Conservation (phyloP, 208 protist genomes). For the Tritrichomonas musculus region DNA sequence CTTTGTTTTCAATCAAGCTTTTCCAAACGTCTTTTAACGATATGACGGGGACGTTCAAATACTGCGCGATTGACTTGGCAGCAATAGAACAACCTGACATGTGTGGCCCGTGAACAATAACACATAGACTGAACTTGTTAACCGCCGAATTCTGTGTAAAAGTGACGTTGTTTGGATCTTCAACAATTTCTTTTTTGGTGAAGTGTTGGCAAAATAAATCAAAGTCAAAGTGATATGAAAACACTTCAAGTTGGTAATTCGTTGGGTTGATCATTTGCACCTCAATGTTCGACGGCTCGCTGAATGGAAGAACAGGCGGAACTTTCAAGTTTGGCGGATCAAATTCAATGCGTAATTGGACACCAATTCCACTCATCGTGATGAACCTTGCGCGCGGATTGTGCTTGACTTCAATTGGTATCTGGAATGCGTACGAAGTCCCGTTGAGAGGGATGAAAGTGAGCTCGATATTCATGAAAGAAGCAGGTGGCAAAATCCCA, state of each 20-base stretch:
- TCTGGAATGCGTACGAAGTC: neutral
- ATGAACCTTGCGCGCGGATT: neutral
- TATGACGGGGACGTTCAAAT: neutral
- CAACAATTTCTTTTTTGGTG: neutral
- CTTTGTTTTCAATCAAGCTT: neutral
- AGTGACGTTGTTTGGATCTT: neutral
- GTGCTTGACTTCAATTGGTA: neutral
- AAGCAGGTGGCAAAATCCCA: neutral
- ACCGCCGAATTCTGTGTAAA: no score
- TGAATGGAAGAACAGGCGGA: neutral
- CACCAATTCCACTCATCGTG: neutral
- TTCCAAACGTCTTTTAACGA: neutral
- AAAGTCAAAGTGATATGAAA: neutral
- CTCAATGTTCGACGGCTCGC: neutral
- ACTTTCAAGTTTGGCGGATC: neutral
- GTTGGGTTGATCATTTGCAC: neutral
- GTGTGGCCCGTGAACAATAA: neutral
- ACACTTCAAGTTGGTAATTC: conserved; percentile 7
- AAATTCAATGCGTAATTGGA: neutral
- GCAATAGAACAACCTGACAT: neutral
- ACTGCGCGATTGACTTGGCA: neutral
- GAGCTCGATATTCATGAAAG: neutral
- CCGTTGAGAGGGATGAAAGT: neutral
- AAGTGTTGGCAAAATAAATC: neutral
- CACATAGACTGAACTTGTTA: neutral